phyloP scores from a whole-genome alignment of 768 basidiomycete genomes.

The Floccularia luteovirens region DNA sequence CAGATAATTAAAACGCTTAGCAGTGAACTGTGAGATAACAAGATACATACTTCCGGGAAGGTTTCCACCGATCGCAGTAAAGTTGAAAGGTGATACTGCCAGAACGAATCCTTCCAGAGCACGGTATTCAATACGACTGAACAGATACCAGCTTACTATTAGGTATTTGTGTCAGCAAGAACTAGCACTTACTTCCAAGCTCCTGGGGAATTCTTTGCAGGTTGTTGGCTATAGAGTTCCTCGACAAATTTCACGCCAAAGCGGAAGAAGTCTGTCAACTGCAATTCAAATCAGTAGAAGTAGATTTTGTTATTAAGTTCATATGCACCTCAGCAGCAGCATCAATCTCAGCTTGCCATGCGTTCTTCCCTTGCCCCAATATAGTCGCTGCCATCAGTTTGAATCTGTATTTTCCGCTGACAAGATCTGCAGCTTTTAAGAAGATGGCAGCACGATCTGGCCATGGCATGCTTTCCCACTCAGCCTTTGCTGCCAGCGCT shows the following conservation, averaged over 20 bases:
- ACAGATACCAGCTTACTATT: constrained; percentile 1
- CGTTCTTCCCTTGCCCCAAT: constrained; percentile 98
- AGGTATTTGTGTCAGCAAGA: neutral
- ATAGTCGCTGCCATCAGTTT: constrained; percentile 95
- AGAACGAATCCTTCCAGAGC: constrained; percentile 98
- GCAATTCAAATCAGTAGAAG: constrained; percentile 6
- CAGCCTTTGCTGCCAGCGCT: constrained; percentile 76
- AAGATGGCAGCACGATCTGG: constrained; percentile 96
- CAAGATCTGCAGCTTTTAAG: constrained; percentile 94
- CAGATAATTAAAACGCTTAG: constrained; percentile 4
- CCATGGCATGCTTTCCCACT: constrained; percentile 96
- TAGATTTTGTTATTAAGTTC: neutral
- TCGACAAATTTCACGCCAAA: constrained; percentile 97
- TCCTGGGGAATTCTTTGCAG: constrained; percentile 76
- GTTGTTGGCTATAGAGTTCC: constrained; percentile 89
- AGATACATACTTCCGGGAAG: constrained; percentile 56
- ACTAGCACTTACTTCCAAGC: constrained; percentile 81
- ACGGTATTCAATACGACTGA: constrained; percentile 90
- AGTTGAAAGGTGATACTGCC: constrained; percentile 97
- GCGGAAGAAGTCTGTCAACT: constrained; percentile 90
- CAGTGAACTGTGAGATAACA: neutral
- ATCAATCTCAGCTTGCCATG: constrained; percentile 99
- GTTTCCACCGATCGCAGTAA: constrained; percentile 97
- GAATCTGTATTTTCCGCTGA: constrained; percentile 94
- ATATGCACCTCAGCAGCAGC: constrained; percentile 87